A percentile compares a stretch with the other conserved stretches of the same genome.
Conservation (phyloP, 73 alveolate genomes). For the Blepharisma stoltei region DNA sequence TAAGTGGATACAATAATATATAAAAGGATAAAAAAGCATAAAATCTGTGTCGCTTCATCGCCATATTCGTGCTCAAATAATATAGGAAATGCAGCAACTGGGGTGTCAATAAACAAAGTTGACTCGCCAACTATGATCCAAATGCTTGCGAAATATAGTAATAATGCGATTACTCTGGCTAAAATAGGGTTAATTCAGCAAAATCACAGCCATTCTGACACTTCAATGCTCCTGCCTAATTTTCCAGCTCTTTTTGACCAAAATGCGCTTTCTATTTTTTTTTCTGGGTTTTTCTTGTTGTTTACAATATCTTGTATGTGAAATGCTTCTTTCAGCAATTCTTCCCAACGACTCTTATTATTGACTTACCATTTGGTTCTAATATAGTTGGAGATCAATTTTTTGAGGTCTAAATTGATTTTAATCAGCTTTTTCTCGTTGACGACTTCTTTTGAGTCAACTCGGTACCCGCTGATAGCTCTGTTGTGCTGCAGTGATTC, state of each 20-base stretch:
- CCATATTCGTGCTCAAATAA: background rate
- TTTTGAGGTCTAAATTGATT: conserved; percentile 25
- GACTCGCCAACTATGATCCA: background rate
- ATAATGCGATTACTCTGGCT: background rate
- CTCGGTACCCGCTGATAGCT: background rate
- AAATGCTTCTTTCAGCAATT: conserved; percentile 12
- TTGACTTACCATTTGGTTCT: background rate
- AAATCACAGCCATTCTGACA: conserved; percentile 12
- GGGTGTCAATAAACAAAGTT: background rate
- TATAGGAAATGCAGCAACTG: background rate
- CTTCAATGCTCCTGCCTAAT: background rate
- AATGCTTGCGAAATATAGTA: background rate
- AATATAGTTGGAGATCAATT: background rate
- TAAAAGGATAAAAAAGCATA: conserved; percentile 1
- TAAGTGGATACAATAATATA: conserved; percentile 16
- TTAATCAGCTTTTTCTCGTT: background rate
- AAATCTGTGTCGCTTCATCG: background rate
- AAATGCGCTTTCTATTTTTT: background rate
- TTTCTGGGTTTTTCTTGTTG: conserved; percentile 1
- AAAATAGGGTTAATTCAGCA: background rate
- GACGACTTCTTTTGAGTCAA: background rate
- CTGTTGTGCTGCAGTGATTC: background rate
- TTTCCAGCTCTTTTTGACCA: conserved; percentile 18
- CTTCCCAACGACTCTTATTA: conserved; percentile 27
- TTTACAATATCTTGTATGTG: conserved; percentile 4